phyloP scores from a whole-genome alignment of 495 filamentous ascomycete genomes.

The Penicillium coprophilum region DNA sequence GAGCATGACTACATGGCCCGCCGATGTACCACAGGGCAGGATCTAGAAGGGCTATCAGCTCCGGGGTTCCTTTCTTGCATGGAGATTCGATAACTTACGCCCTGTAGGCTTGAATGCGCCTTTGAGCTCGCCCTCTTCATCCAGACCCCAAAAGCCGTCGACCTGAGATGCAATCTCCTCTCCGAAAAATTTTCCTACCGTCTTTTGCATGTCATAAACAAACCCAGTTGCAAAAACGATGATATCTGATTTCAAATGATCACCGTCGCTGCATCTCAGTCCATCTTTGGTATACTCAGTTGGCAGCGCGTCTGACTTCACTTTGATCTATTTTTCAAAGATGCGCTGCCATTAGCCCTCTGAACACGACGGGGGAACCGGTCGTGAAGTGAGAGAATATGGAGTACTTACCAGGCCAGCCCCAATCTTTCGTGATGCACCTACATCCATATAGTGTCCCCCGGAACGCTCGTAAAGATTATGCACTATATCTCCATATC shows the following conservation, averaged over 20 bases:
- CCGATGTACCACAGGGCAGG: slow-evolving; percentile 33
- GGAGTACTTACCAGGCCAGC: not conserved
- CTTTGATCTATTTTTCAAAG: slow-evolving; percentile 28
- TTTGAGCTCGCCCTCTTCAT: slow-evolving; percentile 37
- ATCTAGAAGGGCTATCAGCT: slow-evolving; percentile 19
- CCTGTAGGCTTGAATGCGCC: slow-evolving; percentile 33
- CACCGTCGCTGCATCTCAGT: slow-evolving; percentile 30
- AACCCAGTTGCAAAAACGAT: slow-evolving; percentile 41
- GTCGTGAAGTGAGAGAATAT: not conserved
- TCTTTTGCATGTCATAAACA: slow-evolving; percentile 25
- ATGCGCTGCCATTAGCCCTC: not conserved
- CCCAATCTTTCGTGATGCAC: slow-evolving; percentile 28
- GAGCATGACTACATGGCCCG: slow-evolving; percentile 24
- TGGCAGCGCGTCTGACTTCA: slow-evolving; percentile 26
- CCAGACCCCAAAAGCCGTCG: slow-evolving; percentile 37
- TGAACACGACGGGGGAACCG: not conserved
- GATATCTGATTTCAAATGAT: slow-evolving; percentile 32
- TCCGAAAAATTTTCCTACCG: slow-evolving; percentile 26
- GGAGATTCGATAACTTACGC: slow-evolving; percentile 20
- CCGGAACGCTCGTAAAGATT: slow-evolving; percentile 31
- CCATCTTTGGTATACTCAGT: slow-evolving; percentile 25
- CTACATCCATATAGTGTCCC: slow-evolving; percentile 40
- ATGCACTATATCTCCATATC: slow-evolving; percentile 28
- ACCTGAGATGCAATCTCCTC: slow-evolving; percentile 26
- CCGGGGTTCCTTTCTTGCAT: not conserved